Conservation (phyloP, 495 filamentous ascomycete species). For the Aspergillus olivimuriae region DNA sequence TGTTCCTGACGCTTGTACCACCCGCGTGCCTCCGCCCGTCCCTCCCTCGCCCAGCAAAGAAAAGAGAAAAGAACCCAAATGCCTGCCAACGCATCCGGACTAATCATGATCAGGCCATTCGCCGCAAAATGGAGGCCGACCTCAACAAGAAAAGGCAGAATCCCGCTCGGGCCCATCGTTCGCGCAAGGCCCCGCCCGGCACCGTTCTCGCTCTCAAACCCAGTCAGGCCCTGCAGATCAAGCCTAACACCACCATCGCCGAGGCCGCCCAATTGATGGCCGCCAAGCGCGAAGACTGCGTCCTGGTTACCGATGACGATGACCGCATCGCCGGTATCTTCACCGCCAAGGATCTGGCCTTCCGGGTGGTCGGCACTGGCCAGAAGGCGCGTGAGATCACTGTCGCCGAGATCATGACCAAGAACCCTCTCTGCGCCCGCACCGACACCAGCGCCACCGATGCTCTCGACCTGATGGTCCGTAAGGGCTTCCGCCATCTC, state of each 20-base stretch:
- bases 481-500: constrained; percentile 94
- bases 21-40: too few relatives aligned
- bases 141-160: constrained; percentile 94
- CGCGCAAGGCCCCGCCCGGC: constrained; percentile 89
- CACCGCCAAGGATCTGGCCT: constrained; percentile 97
- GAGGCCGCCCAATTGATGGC: constrained; percentile 99
- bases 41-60: too few relatives aligned
- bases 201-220: constrained; percentile 93
- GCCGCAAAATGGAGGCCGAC: constrained; percentile 91
- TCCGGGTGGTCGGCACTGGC: constrained; percentile 91
- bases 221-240: constrained; percentile 94
- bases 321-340: constrained; percentile 98
- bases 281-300: constrained; percentile 96
- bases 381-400: constrained; percentile 83
- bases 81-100: too few relatives aligned
- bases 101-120: constrained; percentile 72
- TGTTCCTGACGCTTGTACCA: too few relatives aligned
- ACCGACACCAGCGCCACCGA: constrained; percentile 98
- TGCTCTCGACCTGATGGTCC: constrained; percentile 94
- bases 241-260: constrained; percentile 87
- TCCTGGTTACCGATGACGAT: constrained; percentile 97
- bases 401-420: constrained; percentile 98
- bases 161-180: constrained; percentile 67
- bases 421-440: constrained; percentile 93
- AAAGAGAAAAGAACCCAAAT: neutral